Percentiles rank a stretch among this genome's conserved stretches.
phyloP scores from a whole-genome alignment of 2,329 filamentous ascomycete species.

The Cladobotryum protrusum region DNA sequence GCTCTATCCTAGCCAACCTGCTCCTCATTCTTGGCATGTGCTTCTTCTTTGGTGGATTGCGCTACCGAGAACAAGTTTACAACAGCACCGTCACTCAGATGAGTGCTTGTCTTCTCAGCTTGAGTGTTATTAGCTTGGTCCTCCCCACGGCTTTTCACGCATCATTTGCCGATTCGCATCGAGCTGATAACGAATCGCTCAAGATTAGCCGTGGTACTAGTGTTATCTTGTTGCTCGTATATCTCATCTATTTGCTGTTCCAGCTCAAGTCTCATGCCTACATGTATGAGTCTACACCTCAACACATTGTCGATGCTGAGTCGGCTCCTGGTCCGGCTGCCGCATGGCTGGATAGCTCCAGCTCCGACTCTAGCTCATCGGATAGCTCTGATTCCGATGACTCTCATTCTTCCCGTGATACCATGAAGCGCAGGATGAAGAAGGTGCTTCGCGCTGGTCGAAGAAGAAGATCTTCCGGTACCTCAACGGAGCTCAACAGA shows the following conservation, averaged over 20 bases:
- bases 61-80: conserved; percentile 88
- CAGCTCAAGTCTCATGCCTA: conserved; percentile 89
- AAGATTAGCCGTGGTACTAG: conserved; percentile 87
- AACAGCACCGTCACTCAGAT: conserved; percentile 95
- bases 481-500: conserved; percentile 52
- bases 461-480: conserved; percentile 70
- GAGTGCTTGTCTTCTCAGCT: conserved; percentile 85
- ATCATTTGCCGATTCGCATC: conserved; percentile 59
- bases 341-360: conserved; percentile 71
- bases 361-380: conserved; percentile 48
- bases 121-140: conserved; percentile 84
- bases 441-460: conserved; percentile 65
- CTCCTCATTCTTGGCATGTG: conserved; percentile 88
- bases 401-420: conserved; percentile 48
- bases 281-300: conserved; percentile 86
- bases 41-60: conserved; percentile 78
- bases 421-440: conserved; percentile 69
- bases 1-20: conserved; percentile 83
- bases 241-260: conserved; percentile 77
- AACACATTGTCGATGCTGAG: conserved; percentile 89
- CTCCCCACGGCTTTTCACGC: conserved; percentile 90
- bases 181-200: conserved; percentile 65
- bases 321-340: conserved; percentile 78
- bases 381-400: conserved; percentile 65
- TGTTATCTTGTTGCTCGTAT: conserved; percentile 75